phyloP scores from a whole-genome alignment of 345 rosid genomes.

The Nasturtium officinale region DNA sequence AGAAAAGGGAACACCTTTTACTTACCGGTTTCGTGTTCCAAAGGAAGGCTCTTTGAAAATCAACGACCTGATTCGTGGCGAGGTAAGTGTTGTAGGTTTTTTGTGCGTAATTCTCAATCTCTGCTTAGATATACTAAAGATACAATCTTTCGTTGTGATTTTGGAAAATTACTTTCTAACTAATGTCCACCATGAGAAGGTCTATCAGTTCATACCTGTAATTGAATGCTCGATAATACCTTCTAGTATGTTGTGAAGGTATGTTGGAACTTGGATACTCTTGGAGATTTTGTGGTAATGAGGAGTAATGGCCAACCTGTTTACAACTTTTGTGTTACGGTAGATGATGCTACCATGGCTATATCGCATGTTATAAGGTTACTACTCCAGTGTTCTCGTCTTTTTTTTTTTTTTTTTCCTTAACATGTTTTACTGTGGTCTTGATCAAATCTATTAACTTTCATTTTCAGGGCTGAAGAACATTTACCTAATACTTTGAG shows the following conservation, averaged over 20 bases:
- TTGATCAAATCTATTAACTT: slow-evolving; percentile 25
- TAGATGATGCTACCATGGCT: slow-evolving; percentile 97
- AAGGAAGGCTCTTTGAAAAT: slow-evolving; percentile 77
- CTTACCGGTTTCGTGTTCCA: slow-evolving; percentile 84
- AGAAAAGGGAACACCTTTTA: slow-evolving; percentile 75
- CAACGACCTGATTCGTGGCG: slow-evolving; percentile 86
- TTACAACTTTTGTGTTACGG: slow-evolving; percentile 92
- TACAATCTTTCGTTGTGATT: background rate
- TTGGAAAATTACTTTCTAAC: background rate
- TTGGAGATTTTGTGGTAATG: slow-evolving; percentile 95
- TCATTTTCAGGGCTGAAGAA: slow-evolving; percentile 80
- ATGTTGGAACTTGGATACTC: slow-evolving; percentile 88
- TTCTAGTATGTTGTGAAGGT: slow-evolving; percentile 67
- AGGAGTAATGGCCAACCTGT: slow-evolving; percentile 96
- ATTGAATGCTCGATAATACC: background rate
- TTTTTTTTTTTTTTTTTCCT: background rate
- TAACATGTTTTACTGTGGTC: slow-evolving; percentile 8
- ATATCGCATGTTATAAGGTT: slow-evolving; percentile 96
- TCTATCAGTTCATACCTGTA: background rate
- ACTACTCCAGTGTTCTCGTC: slow-evolving; percentile 21
- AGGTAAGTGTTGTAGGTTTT: slow-evolving; percentile 49
- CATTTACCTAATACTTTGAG: slow-evolving; percentile 91
- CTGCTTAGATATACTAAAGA: background rate
- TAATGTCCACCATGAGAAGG: background rate
- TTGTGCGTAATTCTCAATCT: background rate